Evolutionary conservation across 2,329 filamentous ascomycete species (phyloP), one percentile per base, ranked within the genome.

Genomic region (Penicillium sp.): DNA sequence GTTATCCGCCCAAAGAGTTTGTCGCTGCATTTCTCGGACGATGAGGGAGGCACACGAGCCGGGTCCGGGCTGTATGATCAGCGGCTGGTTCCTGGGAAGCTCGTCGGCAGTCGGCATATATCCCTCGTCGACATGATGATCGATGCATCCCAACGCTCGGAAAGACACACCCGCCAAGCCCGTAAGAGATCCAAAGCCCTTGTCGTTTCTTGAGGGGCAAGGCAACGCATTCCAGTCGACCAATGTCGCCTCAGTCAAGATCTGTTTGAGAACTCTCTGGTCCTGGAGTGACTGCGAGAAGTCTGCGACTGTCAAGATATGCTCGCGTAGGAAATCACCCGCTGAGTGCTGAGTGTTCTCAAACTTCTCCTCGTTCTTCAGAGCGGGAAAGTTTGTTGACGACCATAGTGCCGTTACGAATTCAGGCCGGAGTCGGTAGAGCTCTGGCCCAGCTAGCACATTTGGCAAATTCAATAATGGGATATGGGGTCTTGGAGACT

Each of bases 1-100:
- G 2, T 40, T 36, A 21, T 43, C 21, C 2, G 45, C 49, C 76
- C 61, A 82, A 69, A 66, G 76, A 43, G 65, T 68, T 48, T 63
- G 81, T 72, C 80, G 77, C 76, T 53, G 72, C 52, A 70, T 71
- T 56, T 83, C 79, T 42, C 80, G 77, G 7, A 79, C 73, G 8
- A 87, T 73, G 2, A 86, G 74, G 29, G 83, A 86, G 8, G 78
- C 79, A 66, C 85, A 87, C 57, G 83, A 86, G 2, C 84, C 85
- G 11, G 76, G 73, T 13, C 77, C 76, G 21, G 80, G 81, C 43
- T 77, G 73, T 36, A 87, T 79, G 21, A 84, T 71, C 24, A 80
- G 73, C 8, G 82, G 83, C 36, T 81, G 74, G 3, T 68, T 67
- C 0, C 59, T 66, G 0, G 78, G 77, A 21, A 69, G 34, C 4